These are phyloP conservation scores for Trichosporon sp. DNA, from an alignment of 1,284 basidiomycete genomes.

Conservation along the genomic window DNA sequence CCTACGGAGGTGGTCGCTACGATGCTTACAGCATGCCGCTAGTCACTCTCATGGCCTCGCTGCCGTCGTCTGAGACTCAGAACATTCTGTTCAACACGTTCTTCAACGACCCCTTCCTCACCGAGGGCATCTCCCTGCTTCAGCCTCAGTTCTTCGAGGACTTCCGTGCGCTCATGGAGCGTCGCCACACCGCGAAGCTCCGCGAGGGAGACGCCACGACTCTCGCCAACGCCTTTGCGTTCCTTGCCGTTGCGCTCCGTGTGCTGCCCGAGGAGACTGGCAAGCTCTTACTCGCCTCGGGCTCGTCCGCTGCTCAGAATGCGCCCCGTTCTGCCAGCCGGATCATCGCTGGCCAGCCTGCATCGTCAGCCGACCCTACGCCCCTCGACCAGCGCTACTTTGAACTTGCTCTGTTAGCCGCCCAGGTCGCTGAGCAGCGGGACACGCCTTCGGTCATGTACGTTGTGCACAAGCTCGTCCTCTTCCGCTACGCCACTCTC, in stretches of 20 bases:
- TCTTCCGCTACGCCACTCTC: constrained; percentile 36
- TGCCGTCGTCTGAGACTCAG: constrained; percentile 36
- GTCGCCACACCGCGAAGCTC: constrained; percentile 19
- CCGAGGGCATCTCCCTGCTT: constrained; percentile 42
- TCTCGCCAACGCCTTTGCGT: constrained; percentile 36
- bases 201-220: constrained; percentile 42
- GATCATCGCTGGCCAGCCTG: constrained; percentile 18
- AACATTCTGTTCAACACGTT: constrained; percentile 40
- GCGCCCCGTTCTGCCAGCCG: constrained; percentile 20
- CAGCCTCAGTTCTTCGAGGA: constrained; percentile 37
- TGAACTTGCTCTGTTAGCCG: constrained; percentile 34
- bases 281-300: constrained; percentile 35
- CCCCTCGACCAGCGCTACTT: constrained; percentile 43
- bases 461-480: constrained; percentile 40
- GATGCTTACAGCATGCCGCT: constrained; percentile 34
- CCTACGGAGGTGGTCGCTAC: constrained; percentile 11
- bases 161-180: constrained; percentile 31
- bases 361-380: constrained; percentile 26
- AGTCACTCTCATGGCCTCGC: constrained; percentile 27
- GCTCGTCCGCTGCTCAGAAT: constrained; percentile 11
- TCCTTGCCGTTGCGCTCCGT: constrained; percentile 34
- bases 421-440: constrained; percentile 34
- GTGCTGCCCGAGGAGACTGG: constrained; percentile 41
- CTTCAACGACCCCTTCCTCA: constrained; percentile 40
- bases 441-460: constrained; percentile 40